Percentiles rank a stretch among this genome's conserved stretches.
phyloP scores from a whole-genome alignment of 2,329 filamentous ascomycete species.

The Ceratocystis cacaofunesta region DNA sequence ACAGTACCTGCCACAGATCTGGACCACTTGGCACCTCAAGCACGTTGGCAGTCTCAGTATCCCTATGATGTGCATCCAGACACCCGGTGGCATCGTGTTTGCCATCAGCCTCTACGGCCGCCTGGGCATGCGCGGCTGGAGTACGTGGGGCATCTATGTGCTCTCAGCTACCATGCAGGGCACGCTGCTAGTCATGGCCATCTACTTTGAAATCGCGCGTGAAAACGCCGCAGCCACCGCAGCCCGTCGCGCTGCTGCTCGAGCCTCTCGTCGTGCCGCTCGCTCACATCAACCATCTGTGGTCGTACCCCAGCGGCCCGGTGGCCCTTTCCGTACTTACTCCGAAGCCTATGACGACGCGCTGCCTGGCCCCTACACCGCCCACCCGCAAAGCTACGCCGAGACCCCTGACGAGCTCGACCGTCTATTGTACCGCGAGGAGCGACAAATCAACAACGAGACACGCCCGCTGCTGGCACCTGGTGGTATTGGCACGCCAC shows the following conservation, averaged over 20 bases:
- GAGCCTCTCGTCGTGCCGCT: conserved; percentile 19
- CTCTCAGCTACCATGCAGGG: conserved; percentile 79
- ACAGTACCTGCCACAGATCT: conserved; percentile 92
- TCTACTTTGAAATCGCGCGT: conserved; percentile 52
- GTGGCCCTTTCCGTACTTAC: conserved; percentile 30
- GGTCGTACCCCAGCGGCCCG: conserved; percentile 24
- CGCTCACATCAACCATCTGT: conserved; percentile 18
- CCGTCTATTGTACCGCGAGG: conserved; percentile 36
- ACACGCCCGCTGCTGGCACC: conserved; percentile 36
- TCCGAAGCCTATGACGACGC: conserved; percentile 38
- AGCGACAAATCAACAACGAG: conserved; percentile 35
- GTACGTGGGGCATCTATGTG: conserved; percentile 84
- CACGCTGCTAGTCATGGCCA: conserved; percentile 60
- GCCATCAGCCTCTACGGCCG: conserved; percentile 68
- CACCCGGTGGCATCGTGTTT: conserved; percentile 81
- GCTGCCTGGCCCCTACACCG: conserved; percentile 36
- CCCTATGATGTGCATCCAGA: conserved; percentile 97
- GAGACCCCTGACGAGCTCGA: conserved; percentile 37
- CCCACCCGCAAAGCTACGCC: conserved; percentile 37
- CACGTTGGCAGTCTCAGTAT: conserved; percentile 86
- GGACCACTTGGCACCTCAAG: conserved; percentile 72
- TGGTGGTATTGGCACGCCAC: conserved; percentile 35
- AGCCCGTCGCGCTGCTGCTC: conserved; percentile 24
- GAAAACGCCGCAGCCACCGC: conserved; percentile 6
- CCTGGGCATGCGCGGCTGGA: conserved; percentile 75